Evolutionary conservation across 2,329 filamentous ascomycete species (phyloP).

Genomic region (Rhexocercosporidium sp.): DNA sequence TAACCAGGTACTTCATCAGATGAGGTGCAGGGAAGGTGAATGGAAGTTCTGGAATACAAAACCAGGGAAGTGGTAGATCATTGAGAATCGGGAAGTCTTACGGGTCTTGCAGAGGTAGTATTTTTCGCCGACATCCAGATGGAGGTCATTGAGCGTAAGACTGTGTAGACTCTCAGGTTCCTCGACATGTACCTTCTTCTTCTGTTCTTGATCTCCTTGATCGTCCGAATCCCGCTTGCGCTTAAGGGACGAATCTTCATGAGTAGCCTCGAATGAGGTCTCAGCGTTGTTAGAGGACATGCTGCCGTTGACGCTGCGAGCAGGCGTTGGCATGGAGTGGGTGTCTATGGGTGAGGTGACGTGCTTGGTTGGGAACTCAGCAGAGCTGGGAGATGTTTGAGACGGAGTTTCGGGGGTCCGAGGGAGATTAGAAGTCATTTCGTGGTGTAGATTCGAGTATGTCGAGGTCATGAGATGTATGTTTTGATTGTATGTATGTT

Average conservation of each 20-base stretch:
- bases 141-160: constrained; percentile 67
- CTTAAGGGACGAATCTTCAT: constrained; percentile 62
- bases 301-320: constrained; percentile 65
- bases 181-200: constrained; percentile 70
- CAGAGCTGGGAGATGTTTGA: constrained; percentile 59
- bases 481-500: constrained; percentile 10
- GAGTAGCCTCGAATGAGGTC: constrained; percentile 35
- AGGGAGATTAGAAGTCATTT: constrained; percentile 67
- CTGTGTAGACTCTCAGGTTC: constrained; percentile 49
- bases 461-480: constrained; percentile 11
- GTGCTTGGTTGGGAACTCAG: constrained; percentile 49
- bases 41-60: constrained; percentile 23
- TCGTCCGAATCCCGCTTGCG: constrained; percentile 66
- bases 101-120: constrained; percentile 70
- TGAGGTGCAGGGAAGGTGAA: constrained; percentile 26
- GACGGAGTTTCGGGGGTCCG: constrained; percentile 72
- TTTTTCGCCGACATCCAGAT: constrained; percentile 69
- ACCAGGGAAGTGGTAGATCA: constrained; percentile 20
- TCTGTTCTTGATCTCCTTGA: constrained; percentile 59
- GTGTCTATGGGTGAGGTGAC: constrained; percentile 53
- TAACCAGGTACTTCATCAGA: constrained; percentile 41
- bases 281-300: constrained; percentile 37
- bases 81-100: constrained; percentile 60
- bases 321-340: constrained; percentile 61
- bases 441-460: constrained; percentile 24